Evolutionary conservation across 163 green algal species (phyloP).

Genomic region (Dunaliella salina): DNA sequence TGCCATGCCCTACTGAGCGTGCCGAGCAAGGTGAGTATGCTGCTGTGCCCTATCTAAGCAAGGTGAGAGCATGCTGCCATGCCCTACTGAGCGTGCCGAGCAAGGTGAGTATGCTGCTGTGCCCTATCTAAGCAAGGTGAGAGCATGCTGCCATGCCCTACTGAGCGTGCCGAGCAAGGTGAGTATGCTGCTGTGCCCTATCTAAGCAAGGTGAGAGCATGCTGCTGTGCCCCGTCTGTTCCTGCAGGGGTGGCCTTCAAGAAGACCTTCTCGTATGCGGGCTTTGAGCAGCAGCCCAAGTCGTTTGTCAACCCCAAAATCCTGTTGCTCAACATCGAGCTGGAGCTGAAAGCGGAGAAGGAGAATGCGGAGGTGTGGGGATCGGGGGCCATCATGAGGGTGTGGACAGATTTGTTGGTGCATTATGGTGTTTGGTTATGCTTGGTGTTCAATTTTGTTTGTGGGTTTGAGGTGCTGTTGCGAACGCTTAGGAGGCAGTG

Average conservation of each 20-base stretch:
- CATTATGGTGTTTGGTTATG: no score
- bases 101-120: background rate
- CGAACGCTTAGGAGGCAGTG: background rate
- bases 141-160: background rate
- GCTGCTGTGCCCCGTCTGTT: background rate
- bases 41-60: background rate
- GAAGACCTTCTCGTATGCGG: slow-evolving; percentile 98
- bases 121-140: no score
- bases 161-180: no score
- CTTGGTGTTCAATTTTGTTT: no score
- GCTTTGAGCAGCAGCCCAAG: slow-evolving; percentile 99
- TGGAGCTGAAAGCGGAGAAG: slow-evolving; percentile 97
- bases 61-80: background rate
- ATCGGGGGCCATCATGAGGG: background rate
- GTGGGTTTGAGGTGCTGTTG: no score
- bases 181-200: background rate
- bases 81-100: no score
- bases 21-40: no score
- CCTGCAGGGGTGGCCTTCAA: slow-evolving; percentile 86
- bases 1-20: no score
- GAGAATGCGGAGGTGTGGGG: slow-evolving; percentile 91
- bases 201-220: background rate
- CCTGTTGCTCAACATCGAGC: slow-evolving; percentile 96
- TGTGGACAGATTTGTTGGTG: no score
- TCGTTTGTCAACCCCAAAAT: slow-evolving; percentile 82